Evolutionary conservation across 208 protist genomes (phyloP).

Genomic region (Leishmania major): DNA sequence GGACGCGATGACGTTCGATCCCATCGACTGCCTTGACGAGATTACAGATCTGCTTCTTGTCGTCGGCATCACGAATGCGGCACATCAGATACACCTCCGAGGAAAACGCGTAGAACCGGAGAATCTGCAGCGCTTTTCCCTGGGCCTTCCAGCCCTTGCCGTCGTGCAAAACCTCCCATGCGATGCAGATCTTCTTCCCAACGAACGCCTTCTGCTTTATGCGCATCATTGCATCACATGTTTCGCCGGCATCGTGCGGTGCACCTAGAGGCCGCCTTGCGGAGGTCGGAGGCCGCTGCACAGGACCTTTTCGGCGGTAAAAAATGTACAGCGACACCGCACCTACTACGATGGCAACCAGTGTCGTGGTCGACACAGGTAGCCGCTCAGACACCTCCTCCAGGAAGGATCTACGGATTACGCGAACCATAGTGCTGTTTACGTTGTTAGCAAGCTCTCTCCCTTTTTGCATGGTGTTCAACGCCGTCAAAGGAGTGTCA

Average conservation of each 20-base stretch:
- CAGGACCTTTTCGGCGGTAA: conserved; percentile 27
- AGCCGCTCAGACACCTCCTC: conserved; percentile 58
- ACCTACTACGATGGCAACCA: conserved; percentile 56
- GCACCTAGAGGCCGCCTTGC: conserved; percentile 21
- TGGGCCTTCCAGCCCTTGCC: conserved; percentile 48
- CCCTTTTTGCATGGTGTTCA: not conserved
- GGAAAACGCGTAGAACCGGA: conserved; percentile 46
- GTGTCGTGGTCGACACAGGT: conserved; percentile 41
- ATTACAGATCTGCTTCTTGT: conserved; percentile 52
- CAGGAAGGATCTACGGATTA: conserved; percentile 53
- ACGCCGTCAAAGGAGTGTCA: too few species aligned
- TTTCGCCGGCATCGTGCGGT: conserved; percentile 16
- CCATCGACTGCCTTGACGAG: conserved; percentile 48
- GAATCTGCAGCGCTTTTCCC: conserved; percentile 47
- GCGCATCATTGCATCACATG: conserved; percentile 25
- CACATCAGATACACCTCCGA: conserved; percentile 87
- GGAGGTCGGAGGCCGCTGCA: conserved; percentile 12
- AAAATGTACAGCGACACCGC: conserved; percentile 63
- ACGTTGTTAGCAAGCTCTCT: not conserved
- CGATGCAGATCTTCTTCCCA: conserved; percentile 63
- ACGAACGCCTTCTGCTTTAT: conserved; percentile 53
- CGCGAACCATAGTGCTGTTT: conserved; percentile 17
- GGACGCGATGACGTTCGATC: conserved; percentile 72
- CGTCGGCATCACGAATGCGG: conserved; percentile 42
- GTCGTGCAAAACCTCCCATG: conserved; percentile 70